Conservation (phyloP, 1,284 basidiomycete species). For the Fomitopsis pinicola region DNA sequence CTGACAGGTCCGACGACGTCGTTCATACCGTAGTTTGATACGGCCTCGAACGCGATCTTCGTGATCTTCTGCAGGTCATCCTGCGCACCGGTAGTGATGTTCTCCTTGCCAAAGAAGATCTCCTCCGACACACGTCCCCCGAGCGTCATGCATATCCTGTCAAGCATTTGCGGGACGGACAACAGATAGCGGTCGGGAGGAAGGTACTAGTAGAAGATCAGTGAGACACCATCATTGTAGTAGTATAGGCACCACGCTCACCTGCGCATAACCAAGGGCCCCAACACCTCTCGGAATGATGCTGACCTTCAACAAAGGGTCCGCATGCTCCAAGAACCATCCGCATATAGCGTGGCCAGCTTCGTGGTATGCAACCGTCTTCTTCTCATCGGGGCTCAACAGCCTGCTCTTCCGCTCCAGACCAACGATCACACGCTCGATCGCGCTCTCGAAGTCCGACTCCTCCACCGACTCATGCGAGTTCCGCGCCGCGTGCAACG, state of each 20-base stretch:
- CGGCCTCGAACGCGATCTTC: conserved; percentile 94
- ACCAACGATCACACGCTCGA: conserved; percentile 97
- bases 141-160: conserved; percentile 99
- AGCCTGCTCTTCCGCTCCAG: conserved; percentile 95
- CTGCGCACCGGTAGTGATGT: conserved; percentile 97
- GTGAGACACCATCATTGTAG: conserved; percentile 2
- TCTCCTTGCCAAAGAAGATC: conserved; percentile 91
- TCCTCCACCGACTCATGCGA: conserved; percentile 79
- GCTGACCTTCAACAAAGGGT: conserved; percentile 96
- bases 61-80: conserved; percentile 98
- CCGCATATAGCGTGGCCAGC: conserved; percentile 98
- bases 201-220: conserved; percentile 61
- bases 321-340: conserved; percentile 97
- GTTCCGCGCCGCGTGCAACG: conserved; percentile 89
- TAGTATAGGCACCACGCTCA: conserved; percentile 27
- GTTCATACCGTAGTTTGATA: conserved; percentile 97
- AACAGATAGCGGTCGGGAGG: conserved; percentile 96
- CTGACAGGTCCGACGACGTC: conserved; percentile 91
- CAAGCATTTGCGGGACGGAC: conserved; percentile 91
- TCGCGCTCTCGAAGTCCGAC: conserved; percentile 93
- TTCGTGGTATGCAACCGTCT: conserved; percentile 98
- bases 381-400: conserved; percentile 95
- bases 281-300: conserved; percentile 98
- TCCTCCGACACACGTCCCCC: conserved; percentile 98
- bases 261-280: conserved; percentile 94